These are phyloP conservation scores for Aspergillus sclerotialis DNA, from an alignment of 2,329 filamentous ascomycete genomes.

Conservation along the genomic window DNA sequence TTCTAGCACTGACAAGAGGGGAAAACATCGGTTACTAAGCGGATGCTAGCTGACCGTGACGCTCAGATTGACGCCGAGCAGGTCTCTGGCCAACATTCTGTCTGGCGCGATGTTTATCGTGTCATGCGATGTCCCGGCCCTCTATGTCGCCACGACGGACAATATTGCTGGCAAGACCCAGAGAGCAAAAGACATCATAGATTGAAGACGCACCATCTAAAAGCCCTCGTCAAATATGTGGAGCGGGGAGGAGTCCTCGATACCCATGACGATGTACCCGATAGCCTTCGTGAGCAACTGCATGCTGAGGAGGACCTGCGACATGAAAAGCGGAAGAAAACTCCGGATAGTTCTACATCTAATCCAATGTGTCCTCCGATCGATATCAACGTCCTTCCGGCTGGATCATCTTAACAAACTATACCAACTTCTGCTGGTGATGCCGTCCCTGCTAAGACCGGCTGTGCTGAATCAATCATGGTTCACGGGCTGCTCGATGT, in stretches of 20 bases:
- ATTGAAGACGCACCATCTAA: constrained; percentile 22
- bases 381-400: constrained; percentile 21
- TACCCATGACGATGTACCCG: constrained; percentile 8
- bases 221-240: constrained; percentile 20
- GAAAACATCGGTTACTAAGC: constrained; percentile 4
- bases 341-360: constrained; percentile 6
- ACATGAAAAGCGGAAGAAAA: constrained; percentile 15
- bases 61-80: constrained; percentile 15
- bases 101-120: constrained; percentile 20
- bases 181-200: constrained; percentile 27
- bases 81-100: constrained; percentile 12
- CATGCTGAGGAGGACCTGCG: constrained; percentile 12
- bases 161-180: constrained; percentile 28
- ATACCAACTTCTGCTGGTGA: constrained; percentile 3
- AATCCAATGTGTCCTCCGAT: constrained; percentile 17
- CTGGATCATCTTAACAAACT: constrained; percentile 1
- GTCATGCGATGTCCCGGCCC: constrained; percentile 19
- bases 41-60: constrained; percentile 17
- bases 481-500: constrained; percentile 1
- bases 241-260: constrained; percentile 9
- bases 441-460: neutral
- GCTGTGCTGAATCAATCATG: constrained; percentile 1
- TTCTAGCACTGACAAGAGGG: constrained; percentile 1
- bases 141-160: constrained; percentile 17
- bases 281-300: constrained; percentile 5